Evolutionary conservation across 2,329 filamentous ascomycete genomes (phyloP), one percentile per base, ranked within the genome.

Genomic region (Ceratocystiopsis minuta): DNA sequence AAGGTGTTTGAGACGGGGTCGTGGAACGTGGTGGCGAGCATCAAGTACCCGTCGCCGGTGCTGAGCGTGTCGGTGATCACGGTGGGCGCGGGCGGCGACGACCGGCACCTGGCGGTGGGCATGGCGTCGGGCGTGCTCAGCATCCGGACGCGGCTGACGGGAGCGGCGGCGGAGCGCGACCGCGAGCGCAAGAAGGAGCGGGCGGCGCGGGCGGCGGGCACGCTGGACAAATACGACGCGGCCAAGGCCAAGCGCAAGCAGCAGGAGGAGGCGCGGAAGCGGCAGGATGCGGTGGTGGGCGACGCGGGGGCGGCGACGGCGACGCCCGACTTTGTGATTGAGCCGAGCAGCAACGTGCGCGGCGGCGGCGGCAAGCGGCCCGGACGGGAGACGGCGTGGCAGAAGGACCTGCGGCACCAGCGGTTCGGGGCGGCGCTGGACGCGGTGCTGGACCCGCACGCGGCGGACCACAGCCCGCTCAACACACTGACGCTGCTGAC

Each of bases 11-110:
- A 96, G 61, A 95, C 87, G 1, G 78, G 78, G 1, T 79, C 75
- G 40, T 98, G 90, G 90, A 94, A 95, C 55, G 83, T 96, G 9
- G 87, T 96, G n/a, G 80, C 84, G 34, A 88, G 84, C 40, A 76
- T 81, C 46, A 98, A 96, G 62, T 98, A 96, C 60, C 79, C 85
- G 6, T 82, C 85, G 2, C 90, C 90, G 1, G 81, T 98, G 44
- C 73, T 98, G 13, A 82, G 85, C 11, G 70, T 96, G 45, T 74
- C 72, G 45, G 80, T 94, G 36, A 75, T 95, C 48, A 67, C 71
- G 13, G 68, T 75, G 10, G 77, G 77, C n/a, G 57, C 66, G 13
- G 71, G 72, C 42, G 70, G 72, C 40, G 81, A 87, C 52, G 90
- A 98, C 62, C 85, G 86, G 50, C 90, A 98, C 60, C 72, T 98